phyloP scores from a whole-genome alignment of 306 rosid genomes.

The Acacia acuminata region DNA sequence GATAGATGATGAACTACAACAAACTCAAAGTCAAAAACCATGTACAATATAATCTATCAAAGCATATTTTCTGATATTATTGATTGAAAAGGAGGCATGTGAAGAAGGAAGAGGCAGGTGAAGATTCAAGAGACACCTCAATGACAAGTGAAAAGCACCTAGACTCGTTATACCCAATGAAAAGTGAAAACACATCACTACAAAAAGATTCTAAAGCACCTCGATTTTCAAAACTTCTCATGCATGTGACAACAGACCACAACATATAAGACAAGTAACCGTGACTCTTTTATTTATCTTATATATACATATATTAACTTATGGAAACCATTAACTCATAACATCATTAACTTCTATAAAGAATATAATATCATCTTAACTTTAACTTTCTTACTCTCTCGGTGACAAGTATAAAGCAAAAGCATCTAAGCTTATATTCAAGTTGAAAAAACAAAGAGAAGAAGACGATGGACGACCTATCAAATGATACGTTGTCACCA shows the following conservation, averaged over 20 bases:
- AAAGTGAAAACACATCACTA: background rate
- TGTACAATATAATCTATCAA: background rate
- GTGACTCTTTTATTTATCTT: slow-evolving; percentile 26
- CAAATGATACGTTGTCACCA: slow-evolving; percentile 19
- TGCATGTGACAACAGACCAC: slow-evolving; percentile 35
- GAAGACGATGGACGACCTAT: slow-evolving; percentile 40
- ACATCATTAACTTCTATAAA: background rate
- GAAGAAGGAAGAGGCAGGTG: slow-evolving; percentile 24
- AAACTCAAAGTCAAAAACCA: background rate
- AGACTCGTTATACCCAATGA: background rate
- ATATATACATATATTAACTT: background rate
- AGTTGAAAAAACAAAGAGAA: background rate
- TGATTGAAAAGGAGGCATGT: slow-evolving; percentile 8
- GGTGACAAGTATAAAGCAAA: background rate
- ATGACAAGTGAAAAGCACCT: slow-evolving; percentile 16
- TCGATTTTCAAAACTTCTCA: slow-evolving; percentile 25
- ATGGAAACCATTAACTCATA: slow-evolving; percentile 19
- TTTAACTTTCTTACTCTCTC: background rate
- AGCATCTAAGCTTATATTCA: background rate
- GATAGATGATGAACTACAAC: background rate
- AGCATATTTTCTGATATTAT: background rate
- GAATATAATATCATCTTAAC: slow-evolving; percentile 35
- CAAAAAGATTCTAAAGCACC: slow-evolving; percentile 4
- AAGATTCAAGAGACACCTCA: background rate
- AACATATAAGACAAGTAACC: slow-evolving; percentile 44